Percentiles rank a stretch among this genome's conserved stretches.
phyloP scores from a whole-genome alignment of 192 early-diverging fungal species.

The Backusella macrospora region DNA sequence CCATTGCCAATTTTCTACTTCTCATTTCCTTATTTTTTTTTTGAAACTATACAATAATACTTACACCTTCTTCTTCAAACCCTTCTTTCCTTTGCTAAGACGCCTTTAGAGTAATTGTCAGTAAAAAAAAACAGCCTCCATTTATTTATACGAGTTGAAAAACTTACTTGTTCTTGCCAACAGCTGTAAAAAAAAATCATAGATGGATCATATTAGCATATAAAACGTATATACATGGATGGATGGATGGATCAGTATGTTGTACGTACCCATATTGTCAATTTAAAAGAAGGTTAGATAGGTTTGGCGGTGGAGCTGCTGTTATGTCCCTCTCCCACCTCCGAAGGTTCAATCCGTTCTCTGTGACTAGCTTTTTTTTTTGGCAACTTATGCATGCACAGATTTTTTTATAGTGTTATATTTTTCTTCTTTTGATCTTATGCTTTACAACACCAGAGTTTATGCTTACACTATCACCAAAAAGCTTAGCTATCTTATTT shows the following conservation, averaged over 20 bases:
- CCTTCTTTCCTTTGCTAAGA: slow-evolving; percentile 86
- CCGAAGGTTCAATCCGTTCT: not conserved
- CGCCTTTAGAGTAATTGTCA: slow-evolving; percentile 51
- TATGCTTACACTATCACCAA: no score
- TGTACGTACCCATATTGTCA: slow-evolving; percentile 42
- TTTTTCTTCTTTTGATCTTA: no score
- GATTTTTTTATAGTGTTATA: not conserved
- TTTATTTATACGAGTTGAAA: not conserved
- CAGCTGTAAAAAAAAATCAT: slow-evolving; percentile 43
- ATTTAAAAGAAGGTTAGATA: slow-evolving; percentile 35
- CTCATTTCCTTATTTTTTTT: not conserved
- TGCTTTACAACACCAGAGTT: no score
- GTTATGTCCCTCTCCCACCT: not conserved
- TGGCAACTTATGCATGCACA: not conserved
- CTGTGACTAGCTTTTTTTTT: not conserved
- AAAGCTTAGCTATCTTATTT: no score
- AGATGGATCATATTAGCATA: not conserved
- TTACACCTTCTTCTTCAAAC: slow-evolving; percentile 90
- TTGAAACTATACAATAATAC: slow-evolving; percentile 24
- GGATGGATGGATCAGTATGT: slow-evolving; percentile 20
- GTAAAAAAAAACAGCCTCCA: slow-evolving; percentile 11
- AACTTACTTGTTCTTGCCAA: slow-evolving; percentile 75
- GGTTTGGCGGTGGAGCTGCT: slow-evolving; percentile 13
- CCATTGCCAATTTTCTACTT: not conserved
- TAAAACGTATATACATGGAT: slow-evolving; percentile 29